A percentile compares a stretch with the other conserved stretches of the same genome.
These are phyloP conservation scores for Mycosphaerella sp. DNA, from an alignment of 2,329 filamentous ascomycete species.

Conservation along the genomic window DNA sequence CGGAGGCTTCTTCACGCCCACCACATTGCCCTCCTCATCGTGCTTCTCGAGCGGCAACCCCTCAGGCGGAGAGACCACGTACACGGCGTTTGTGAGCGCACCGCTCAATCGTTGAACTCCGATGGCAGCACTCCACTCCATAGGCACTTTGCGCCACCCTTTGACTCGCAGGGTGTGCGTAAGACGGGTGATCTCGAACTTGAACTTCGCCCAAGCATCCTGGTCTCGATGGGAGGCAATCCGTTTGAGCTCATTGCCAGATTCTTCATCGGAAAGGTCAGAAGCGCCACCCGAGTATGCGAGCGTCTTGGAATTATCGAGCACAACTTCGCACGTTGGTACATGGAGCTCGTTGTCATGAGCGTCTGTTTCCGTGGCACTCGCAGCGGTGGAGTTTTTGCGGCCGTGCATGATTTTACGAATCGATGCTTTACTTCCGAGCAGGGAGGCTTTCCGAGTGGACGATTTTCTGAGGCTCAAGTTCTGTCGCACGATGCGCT, in stretches of 20 bases:
- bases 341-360: slow-evolving; percentile 75
- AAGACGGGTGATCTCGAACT: slow-evolving; percentile 83
- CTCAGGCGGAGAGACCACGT: slow-evolving; percentile 78
- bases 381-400: slow-evolving; percentile 36
- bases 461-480: slow-evolving; percentile 30
- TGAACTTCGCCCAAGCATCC: slow-evolving; percentile 78
- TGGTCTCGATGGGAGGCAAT: slow-evolving; percentile 27
- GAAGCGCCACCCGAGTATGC: slow-evolving; percentile 58
- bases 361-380: slow-evolving; percentile 76
- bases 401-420: slow-evolving; percentile 28
- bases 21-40: slow-evolving; percentile 34
- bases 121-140: slow-evolving; percentile 63
- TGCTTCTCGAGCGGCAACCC: slow-evolving; percentile 44
- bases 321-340: slow-evolving; percentile 71
- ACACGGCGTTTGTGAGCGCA: slow-evolving; percentile 92
- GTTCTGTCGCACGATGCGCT: slow-evolving; percentile 68
- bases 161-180: slow-evolving; percentile 84
- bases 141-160: slow-evolving; percentile 77
- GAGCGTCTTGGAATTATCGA: slow-evolving; percentile 88
- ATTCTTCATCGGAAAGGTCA: slow-evolving; percentile 46
- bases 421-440: slow-evolving; percentile 24
- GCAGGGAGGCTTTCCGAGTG: slow-evolving; percentile 14
- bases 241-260: slow-evolving; percentile 22
- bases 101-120: slow-evolving; percentile 74
- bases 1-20: slow-evolving; percentile 40